These are phyloP conservation scores for Hemisphaericaspora subhashii DNA, from an alignment of 1,139 yeast genomes.

Conservation along the genomic window DNA sequence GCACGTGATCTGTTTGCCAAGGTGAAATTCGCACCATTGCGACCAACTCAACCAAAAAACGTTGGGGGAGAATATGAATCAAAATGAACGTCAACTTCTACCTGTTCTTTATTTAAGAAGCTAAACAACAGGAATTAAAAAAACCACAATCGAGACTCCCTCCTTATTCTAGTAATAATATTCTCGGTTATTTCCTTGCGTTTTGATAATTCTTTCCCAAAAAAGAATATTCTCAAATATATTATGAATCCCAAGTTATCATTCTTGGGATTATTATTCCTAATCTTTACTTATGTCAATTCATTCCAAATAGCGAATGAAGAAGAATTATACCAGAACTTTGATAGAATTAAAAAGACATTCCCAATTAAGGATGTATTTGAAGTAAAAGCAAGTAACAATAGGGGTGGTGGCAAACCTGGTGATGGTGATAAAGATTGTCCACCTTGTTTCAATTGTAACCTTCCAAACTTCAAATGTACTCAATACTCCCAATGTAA, in stretches of 20 bases:
- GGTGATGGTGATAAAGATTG: slow-evolving; percentile 43
- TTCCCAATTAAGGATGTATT: slow-evolving; percentile 30
- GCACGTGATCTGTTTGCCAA: too few relatives aligned
- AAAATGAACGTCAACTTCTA: too few relatives aligned
- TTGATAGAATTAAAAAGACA: slow-evolving; percentile 28
- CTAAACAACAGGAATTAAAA: too few relatives aligned
- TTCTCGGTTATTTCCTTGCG: too few relatives aligned
- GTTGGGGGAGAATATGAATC: too few relatives aligned
- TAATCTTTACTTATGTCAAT: slow-evolving; percentile 1
- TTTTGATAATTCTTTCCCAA: too few relatives aligned
- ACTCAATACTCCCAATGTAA: slow-evolving; percentile 87
- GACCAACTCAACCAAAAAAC: too few relatives aligned
- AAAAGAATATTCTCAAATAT: too few relatives aligned
- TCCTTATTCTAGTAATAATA: too few relatives aligned
- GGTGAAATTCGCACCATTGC: too few relatives aligned
- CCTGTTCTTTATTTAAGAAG: too few relatives aligned
- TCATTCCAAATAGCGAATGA: slow-evolving; percentile 15
- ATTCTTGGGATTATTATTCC: slow-evolving; percentile 1
- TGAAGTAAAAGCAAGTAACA: slow-evolving; percentile 16
- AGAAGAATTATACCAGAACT: slow-evolving; percentile 17
- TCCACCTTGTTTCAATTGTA: slow-evolving; percentile 92
- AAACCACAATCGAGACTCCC: too few relatives aligned
- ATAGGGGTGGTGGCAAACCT: slow-evolving; percentile 8
- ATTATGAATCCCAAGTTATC: slow-evolving; percentile 2
- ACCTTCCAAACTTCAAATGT: slow-evolving; percentile 86